These are phyloP conservation scores for Crucibulum laeve DNA, from an alignment of 768 basidiomycete genomes.

Conservation along the genomic window DNA sequence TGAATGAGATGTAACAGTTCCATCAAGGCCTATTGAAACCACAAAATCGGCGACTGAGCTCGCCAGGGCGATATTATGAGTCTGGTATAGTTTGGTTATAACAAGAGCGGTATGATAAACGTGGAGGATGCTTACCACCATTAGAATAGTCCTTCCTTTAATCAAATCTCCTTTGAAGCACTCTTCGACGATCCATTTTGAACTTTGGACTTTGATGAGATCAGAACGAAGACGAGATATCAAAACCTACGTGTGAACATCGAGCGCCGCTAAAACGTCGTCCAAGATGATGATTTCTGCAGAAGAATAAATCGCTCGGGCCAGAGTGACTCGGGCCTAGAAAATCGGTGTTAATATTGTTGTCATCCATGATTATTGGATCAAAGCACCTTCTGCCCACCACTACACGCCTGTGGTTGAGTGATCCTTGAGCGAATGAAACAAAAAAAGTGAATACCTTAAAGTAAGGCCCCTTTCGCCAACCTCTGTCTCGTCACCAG, in stretches of 20 bases:
- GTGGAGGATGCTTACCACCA: constrained; percentile 50
- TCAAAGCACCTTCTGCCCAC: constrained; percentile 22
- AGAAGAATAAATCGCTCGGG: constrained; percentile 39
- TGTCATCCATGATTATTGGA: constrained; percentile 20
- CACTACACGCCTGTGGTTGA: constrained; percentile 16
- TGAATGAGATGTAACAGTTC: constrained; percentile 35
- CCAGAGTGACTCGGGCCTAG: constrained; percentile 43
- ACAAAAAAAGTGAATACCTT: constrained; percentile 35
- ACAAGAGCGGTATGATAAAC: neutral
- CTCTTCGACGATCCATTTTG: constrained; percentile 69
- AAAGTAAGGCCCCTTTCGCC: too few relatives aligned
- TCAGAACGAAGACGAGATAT: neutral
- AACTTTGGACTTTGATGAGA: constrained; percentile 41
- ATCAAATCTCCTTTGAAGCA: constrained; percentile 77
- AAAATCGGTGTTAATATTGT: neutral
- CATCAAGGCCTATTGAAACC: constrained; percentile 48
- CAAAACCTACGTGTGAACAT: constrained; percentile 28
- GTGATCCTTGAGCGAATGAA: neutral
- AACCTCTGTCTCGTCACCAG: constrained; percentile 66
- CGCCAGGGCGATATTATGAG: constrained; percentile 46
- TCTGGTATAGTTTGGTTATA: constrained; percentile 15
- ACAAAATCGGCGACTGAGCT: constrained; percentile 50
- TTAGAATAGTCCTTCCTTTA: constrained; percentile 67
- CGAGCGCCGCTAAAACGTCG: constrained; percentile 67
- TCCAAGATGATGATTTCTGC: constrained; percentile 65